Conservation (phyloP, 352 stramenopile species). For the Bremia lactucae region DNA sequence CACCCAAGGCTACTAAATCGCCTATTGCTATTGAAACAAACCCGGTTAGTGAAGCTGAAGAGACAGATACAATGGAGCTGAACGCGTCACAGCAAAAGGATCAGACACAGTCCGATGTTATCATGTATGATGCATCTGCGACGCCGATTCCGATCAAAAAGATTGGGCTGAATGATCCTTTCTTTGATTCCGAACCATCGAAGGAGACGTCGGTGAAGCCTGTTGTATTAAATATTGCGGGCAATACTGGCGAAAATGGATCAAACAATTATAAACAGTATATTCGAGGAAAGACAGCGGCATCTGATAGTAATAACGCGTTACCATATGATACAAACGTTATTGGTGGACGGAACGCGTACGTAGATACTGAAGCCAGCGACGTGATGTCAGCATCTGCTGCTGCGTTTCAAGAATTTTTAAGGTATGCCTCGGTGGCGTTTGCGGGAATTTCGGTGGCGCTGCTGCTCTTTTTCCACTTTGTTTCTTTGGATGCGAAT, state of each 20-base stretch:
- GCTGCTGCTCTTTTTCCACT: conserved; percentile 50
- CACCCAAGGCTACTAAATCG: conserved; percentile 15
- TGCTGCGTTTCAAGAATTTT: conserved; percentile 42
- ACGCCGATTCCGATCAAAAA: conserved; percentile 17
- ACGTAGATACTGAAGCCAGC: conserved; percentile 36
- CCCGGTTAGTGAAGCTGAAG: conserved; percentile 14
- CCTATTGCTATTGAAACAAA: conserved; percentile 40
- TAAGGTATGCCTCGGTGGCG: conserved; percentile 40
- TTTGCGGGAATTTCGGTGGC: conserved; percentile 59
- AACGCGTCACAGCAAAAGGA: conserved; percentile 20
- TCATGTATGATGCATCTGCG: conserved; percentile 32
- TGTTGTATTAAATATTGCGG: conserved; percentile 39
- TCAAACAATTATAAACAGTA: conserved; percentile 34
- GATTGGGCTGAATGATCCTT: conserved; percentile 34
- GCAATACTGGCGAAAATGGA: conserved; percentile 10
- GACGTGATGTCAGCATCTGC: conserved; percentile 34
- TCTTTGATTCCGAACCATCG: conserved; percentile 37
- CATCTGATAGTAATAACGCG: conserved; percentile 3
- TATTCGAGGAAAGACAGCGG: conserved; percentile 27
- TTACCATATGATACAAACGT: conserved; percentile 27
- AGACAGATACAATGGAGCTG: not conserved
- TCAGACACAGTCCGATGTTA: conserved; percentile 35
- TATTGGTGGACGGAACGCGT: conserved; percentile 43
- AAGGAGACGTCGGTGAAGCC: conserved; percentile 22
- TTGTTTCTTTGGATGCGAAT: conserved; percentile 38